These are phyloP conservation scores for Alisma plantagoaquatica DNA, from an alignment of 106 monocot genomes.

Conservation along the genomic window DNA sequence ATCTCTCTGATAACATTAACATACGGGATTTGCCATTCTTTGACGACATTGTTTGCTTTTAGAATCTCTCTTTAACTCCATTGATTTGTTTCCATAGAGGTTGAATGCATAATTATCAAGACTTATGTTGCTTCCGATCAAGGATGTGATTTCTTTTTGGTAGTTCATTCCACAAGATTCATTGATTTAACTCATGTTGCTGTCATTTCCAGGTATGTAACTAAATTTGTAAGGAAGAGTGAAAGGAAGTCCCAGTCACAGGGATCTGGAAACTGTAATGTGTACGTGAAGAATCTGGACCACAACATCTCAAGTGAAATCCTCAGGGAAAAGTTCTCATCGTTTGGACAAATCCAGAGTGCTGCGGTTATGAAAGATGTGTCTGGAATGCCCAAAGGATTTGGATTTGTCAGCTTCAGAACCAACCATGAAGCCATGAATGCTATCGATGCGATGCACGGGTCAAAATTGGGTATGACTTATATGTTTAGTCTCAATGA, in stretches of 20 bases:
- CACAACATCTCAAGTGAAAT: constrained; percentile 24
- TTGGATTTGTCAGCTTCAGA: constrained; percentile 61
- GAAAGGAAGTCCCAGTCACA: constrained; percentile 14
- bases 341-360: constrained; percentile 37
- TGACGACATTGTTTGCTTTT: too few relatives aligned
- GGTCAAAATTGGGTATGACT: constrained; percentile 28
- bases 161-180: too few relatives aligned
- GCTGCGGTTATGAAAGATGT: constrained; percentile 44
- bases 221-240: constrained; percentile 45
- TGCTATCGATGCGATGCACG: constrained; percentile 43
- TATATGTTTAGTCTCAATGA: background rate
- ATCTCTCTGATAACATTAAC: too few relatives aligned
- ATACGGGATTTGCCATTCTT: too few relatives aligned
- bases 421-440: constrained; percentile 25
- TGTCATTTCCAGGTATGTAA: constrained; percentile 43
- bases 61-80: too few relatives aligned
- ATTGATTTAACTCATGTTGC: too few relatives aligned
- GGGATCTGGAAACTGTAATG: constrained; percentile 21
- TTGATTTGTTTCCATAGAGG: too few relatives aligned
- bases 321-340: constrained; percentile 36
- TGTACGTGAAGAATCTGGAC: constrained; percentile 64
- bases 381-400: constrained; percentile 36
- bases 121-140: too few relatives aligned
- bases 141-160: too few relatives aligned
- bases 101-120: too few relatives aligned